phyloP scores from a whole-genome alignment of 1,139 yeast genomes.

The Yamadazyma atlantica region DNA sequence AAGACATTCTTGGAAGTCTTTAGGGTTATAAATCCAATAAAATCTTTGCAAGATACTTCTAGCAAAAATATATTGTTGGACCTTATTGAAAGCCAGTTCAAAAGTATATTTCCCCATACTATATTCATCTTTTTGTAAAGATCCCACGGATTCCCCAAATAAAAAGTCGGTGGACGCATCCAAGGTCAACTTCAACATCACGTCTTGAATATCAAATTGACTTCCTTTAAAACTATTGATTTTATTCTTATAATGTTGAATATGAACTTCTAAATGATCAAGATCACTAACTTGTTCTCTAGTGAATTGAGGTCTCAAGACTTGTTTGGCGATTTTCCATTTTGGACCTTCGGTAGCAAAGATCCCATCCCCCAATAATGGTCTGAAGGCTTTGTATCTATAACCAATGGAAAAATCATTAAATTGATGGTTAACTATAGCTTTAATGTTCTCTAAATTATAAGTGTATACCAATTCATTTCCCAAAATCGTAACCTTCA shows the following conservation, averaged over 20 bases:
- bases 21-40: slow-evolving; percentile 29
- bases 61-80: slow-evolving; percentile 33
- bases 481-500: slow-evolving; percentile 13
- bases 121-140: slow-evolving; percentile 22
- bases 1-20: slow-evolving; percentile 29
- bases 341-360: slow-evolving; percentile 57
- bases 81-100: slow-evolving; percentile 34
- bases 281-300: slow-evolving; percentile 55
- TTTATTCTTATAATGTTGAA: slow-evolving; percentile 35
- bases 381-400: slow-evolving; percentile 43
- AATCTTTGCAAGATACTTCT: slow-evolving; percentile 35
- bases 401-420: slow-evolving; percentile 52
- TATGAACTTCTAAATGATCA: slow-evolving; percentile 44
- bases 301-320: slow-evolving; percentile 60
- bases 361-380: slow-evolving; percentile 57
- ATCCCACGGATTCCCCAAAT: slow-evolving; percentile 45
- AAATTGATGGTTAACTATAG: slow-evolving; percentile 42
- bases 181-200: slow-evolving; percentile 41
- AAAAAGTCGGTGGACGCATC: slow-evolving; percentile 53
- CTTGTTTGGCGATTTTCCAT: slow-evolving; percentile 57
- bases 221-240: slow-evolving; percentile 24
- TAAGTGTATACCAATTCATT: slow-evolving; percentile 19
- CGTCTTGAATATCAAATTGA: slow-evolving; percentile 37
- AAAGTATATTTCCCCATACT: slow-evolving; percentile 24
- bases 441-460: slow-evolving; percentile 37